Evolutionary conservation across 1,284 basidiomycete species (phyloP), one percentile per base, ranked within the genome.

Genomic region (Caloboletus inedulis): DNA sequence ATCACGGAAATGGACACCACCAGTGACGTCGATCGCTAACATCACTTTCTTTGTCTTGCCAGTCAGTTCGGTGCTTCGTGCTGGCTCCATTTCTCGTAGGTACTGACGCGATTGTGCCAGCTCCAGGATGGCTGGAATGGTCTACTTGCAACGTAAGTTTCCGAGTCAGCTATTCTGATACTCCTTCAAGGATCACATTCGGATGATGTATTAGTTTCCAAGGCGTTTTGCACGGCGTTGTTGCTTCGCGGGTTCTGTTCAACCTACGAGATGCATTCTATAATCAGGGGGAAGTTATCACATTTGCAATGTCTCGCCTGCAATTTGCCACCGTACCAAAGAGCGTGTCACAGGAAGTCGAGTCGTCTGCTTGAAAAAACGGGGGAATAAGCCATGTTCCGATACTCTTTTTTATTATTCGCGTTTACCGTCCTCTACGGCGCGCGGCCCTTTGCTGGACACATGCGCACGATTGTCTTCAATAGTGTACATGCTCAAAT

Each of bases 161-260:
- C 4, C 21, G 16, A 25, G 14, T 21, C 23, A 2, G 9, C 7
- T 16, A 8, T 5, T 19, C 1, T 27, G 31, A n/a, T 7, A 13
- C 9, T 16, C 23, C 6, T 10, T 47, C 14, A 7, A 33, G 3
- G 21, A 34, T 27, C 44, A 47, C 14, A 7, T n/a, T n/a, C 3
- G 46, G 9, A 47, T 23, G 19, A 3, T 10, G 4, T 4, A 23
- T 27, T 9, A 53, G 51, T 18, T 41, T 52, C 21, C 51, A 52
- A 54, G 34, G 40, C 7, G 51, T 47, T 6, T 30, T 45, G 9
- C 51, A 52, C 3, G 50, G 50, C 9, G 19, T 39, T 3, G 37
- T 51, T 7, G 47, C 47, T 16, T 51, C 47, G 9, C 49, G 50
- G 29, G n/a, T 52, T 25, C 27, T 52, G 10, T 52, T 52, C 29